Evolutionary conservation across 768 basidiomycete genomes (phyloP).

Genomic region (Suillus hirtellus): DNA sequence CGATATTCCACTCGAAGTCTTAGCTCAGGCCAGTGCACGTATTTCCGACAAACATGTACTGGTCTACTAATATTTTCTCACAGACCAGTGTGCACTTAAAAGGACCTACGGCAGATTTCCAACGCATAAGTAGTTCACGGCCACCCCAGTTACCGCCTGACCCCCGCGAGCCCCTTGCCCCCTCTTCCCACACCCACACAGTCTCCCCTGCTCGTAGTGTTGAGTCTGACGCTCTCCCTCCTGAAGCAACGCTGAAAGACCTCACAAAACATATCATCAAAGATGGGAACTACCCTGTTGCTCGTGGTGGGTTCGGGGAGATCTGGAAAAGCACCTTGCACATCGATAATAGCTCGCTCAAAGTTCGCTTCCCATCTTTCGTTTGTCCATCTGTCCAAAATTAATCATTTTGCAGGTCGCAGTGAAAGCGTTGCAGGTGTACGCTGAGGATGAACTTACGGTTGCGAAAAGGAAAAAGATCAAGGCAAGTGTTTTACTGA

Average conservation of each 20-base stretch:
- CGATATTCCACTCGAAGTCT: no score
- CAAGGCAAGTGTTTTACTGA: neutral
- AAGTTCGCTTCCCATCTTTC: neutral
- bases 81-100: no score
- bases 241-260: neutral
- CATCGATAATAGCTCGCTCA: neutral
- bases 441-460: no score
- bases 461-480: neutral
- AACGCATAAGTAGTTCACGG: no score
- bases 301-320: conserved; percentile 7
- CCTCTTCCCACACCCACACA: neutral
- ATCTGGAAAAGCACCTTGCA: conserved; percentile 1
- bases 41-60: no score
- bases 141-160: no score
- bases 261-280: neutral
- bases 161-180: neutral
- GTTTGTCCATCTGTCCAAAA: neutral
- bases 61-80: no score
- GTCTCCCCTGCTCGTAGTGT: neutral
- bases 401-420: neutral
- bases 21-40: no score
- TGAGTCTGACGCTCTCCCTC: neutral
- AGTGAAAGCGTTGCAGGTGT: conserved; percentile 1
- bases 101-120: no score
- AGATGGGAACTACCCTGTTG: neutral